phyloP scores from a whole-genome alignment of 1,284 basidiomycete species.

The Cutaneotrichosporon cavernicola region DNA sequence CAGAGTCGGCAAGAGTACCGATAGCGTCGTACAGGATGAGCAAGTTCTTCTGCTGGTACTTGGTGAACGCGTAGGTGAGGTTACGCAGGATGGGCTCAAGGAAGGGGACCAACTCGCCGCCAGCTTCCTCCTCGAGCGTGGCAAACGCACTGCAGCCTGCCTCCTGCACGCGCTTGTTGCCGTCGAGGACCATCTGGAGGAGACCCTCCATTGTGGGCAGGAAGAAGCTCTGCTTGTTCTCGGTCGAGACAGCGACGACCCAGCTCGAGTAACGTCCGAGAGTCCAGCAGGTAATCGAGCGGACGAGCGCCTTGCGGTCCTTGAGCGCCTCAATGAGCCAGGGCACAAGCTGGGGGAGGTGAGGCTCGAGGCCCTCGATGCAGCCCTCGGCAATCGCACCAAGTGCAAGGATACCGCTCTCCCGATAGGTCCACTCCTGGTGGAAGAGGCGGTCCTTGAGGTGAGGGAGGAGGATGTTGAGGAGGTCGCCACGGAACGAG shows the following conservation, averaged over 20 bases:
- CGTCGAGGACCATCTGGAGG: conserved; percentile 95
- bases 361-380: conserved; percentile 91
- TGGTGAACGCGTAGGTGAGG: conserved; percentile 91
- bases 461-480: conserved; percentile 83
- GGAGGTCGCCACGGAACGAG: conserved; percentile 78
- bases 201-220: conserved; percentile 97
- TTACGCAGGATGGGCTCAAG: conserved; percentile 93
- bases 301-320: conserved; percentile 92
- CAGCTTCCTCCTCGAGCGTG: conserved; percentile 97
- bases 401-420: conserved; percentile 92
- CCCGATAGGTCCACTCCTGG: conserved; percentile 87
- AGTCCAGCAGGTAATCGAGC: conserved; percentile 99
- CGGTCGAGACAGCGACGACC: conserved; percentile 73
- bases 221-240: conserved; percentile 86
- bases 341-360: conserved; percentile 86
- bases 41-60: conserved; percentile 99
- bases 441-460: conserved; percentile 94
- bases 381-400: conserved; percentile 99
- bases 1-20: conserved; percentile 94
- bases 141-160: conserved; percentile 98
- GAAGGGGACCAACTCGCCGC: conserved; percentile 82
- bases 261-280: conserved; percentile 97
- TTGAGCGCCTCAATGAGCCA: conserved; percentile 87
- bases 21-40: conserved; percentile 97
- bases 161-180: conserved; percentile 99